Conservation (phyloP, 208 protist genomes). For the Leishmania guyanensis region DNA sequence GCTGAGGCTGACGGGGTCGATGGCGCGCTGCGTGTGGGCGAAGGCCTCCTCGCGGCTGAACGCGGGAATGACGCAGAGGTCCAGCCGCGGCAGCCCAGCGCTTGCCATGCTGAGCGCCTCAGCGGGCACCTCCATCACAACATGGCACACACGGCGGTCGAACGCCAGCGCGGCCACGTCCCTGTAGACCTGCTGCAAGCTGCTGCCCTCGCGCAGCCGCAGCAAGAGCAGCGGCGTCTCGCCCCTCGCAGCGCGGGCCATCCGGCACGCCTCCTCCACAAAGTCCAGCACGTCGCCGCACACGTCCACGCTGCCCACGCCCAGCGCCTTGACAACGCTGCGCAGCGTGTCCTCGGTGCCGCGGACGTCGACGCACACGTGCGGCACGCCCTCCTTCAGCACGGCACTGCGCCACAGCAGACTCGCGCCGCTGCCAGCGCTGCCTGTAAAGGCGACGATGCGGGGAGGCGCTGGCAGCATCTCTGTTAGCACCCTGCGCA, state of each 20-base stretch:
- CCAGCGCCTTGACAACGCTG: slow-evolving; percentile 58
- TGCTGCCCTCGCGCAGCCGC: slow-evolving; percentile 70
- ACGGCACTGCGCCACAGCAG: neutral
- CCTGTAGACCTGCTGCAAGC: slow-evolving; percentile 66
- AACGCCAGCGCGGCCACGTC: slow-evolving; percentile 71
- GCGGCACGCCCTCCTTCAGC: no score
- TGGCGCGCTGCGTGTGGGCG: no score
- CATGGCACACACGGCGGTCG: slow-evolving; percentile 71
- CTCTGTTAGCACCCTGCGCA: slow-evolving; percentile 35
- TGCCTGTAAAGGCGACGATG: neutral
- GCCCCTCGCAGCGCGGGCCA: no score
- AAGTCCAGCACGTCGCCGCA: slow-evolving; percentile 81
- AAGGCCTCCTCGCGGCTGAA: no score
- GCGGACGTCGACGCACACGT: no score
- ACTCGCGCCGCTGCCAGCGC: neutral
- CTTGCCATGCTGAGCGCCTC: slow-evolving; percentile 15
- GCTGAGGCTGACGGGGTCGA: no score
- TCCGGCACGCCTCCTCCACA: slow-evolving; percentile 46
- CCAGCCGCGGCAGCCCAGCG: no score
- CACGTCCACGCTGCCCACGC: slow-evolving; percentile 80
- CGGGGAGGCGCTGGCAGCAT: slow-evolving; percentile 23
- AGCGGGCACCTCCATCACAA: slow-evolving; percentile 76
- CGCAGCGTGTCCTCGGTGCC: neutral
- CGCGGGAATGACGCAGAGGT: no score
- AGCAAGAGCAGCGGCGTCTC: slow-evolving; percentile 25